Evolutionary conservation across 2,329 filamentous ascomycete species (phyloP).

Genomic region (Colletotrichum graminicola): DNA sequence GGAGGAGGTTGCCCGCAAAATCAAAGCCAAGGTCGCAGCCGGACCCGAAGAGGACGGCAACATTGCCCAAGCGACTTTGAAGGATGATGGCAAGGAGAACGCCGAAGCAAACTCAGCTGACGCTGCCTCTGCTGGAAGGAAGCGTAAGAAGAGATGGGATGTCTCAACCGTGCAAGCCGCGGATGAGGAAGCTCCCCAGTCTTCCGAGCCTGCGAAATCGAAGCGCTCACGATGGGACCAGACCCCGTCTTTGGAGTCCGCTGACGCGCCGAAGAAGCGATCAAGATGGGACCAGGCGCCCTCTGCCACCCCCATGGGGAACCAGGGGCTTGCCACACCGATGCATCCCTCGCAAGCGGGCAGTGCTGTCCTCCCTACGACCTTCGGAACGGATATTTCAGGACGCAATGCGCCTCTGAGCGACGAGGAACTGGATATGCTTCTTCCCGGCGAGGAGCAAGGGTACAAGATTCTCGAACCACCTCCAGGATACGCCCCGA

Average conservation of each 20-base stretch:
- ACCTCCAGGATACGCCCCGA: slow-evolving; percentile 90
- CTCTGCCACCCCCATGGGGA: slow-evolving; percentile 80
- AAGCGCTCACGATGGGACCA: slow-evolving; percentile 93
- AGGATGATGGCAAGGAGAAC: slow-evolving; percentile 80
- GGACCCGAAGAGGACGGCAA: slow-evolving; percentile 69
- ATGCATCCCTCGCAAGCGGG: slow-evolving; percentile 77
- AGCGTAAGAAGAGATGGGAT: slow-evolving; percentile 97
- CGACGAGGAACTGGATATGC: slow-evolving; percentile 92
- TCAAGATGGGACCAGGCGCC: slow-evolving; percentile 95
- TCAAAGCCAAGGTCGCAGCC: slow-evolving; percentile 78
- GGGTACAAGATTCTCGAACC: slow-evolving; percentile 94
- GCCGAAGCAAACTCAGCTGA: slow-evolving; percentile 77
- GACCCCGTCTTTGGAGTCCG: slow-evolving; percentile 70
- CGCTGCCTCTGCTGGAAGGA: slow-evolving; percentile 72
- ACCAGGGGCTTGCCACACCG: slow-evolving; percentile 81
- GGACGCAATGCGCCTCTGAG: slow-evolving; percentile 84
- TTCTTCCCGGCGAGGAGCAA: slow-evolving; percentile 88
- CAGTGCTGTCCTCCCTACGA: slow-evolving; percentile 63
- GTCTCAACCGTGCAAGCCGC: slow-evolving; percentile 71
- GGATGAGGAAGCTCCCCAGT: slow-evolving; percentile 62
- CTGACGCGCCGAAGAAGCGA: slow-evolving; percentile 76
- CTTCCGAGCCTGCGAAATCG: slow-evolving; percentile 67
- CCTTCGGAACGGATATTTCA: slow-evolving; percentile 85
- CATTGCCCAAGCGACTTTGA: slow-evolving; percentile 79
- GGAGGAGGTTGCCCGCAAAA: slow-evolving; percentile 83